These are phyloP conservation scores for Colletotrichum caudatum DNA, from an alignment of 2,329 filamentous ascomycete species.

Conservation along the genomic window DNA sequence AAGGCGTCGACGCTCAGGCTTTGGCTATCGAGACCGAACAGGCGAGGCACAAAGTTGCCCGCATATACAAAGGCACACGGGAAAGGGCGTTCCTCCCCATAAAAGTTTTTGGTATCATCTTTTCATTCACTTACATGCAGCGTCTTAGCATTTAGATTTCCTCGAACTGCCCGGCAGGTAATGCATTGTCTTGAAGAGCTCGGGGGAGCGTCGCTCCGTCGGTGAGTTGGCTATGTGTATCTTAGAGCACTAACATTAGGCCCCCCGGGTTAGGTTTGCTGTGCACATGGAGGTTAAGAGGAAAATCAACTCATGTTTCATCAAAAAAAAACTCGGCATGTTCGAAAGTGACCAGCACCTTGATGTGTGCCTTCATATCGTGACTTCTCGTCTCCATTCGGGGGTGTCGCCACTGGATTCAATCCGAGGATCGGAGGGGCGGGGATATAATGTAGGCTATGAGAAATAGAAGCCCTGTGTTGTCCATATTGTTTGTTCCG, in stretches of 20 bases:
- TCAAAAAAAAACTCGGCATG: background rate
- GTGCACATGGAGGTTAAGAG: constrained; percentile 15
- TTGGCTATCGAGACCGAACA: background rate
- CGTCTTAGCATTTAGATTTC: background rate
- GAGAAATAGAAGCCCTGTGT: background rate
- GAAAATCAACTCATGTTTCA: background rate
- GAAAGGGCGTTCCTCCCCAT: background rate
- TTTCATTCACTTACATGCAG: background rate
- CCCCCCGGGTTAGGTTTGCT: background rate
- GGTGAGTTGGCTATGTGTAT: background rate
- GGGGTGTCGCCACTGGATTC: background rate
- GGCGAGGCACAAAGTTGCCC: background rate
- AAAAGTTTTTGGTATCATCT: background rate
- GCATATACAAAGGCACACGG: no score
- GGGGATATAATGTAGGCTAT: background rate
- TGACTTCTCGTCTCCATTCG: background rate
- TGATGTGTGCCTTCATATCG: background rate
- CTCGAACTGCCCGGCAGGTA: background rate
- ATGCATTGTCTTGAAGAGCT: background rate
- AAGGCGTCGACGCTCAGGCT: no score
- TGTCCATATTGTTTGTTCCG: background rate
- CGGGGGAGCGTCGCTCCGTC: background rate
- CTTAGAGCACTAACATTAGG: background rate
- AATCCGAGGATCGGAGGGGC: background rate
- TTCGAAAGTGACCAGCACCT: background rate